Base-by-base conservation (phyloP, 805 yeast genomes). In the Vanderwaltozyma polyspora region DNA sequence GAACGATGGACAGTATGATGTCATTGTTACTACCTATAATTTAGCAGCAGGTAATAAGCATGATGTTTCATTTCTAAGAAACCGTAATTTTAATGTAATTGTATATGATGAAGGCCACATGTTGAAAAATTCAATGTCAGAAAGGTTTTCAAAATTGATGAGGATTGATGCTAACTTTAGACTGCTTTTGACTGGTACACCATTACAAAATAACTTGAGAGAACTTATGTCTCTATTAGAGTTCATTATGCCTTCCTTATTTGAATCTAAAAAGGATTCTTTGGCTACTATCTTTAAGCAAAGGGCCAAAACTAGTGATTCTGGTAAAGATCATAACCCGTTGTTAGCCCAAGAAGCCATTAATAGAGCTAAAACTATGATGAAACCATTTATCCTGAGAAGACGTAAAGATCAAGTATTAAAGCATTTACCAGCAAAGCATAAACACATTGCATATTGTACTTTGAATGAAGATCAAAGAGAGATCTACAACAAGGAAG, bases 81-180 rank as follows among this genome's bases (percentile, higher is more conserved):
- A 72, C 42, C 74, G 78, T 48, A 67, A 72, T 16, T 91, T 91
- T 58, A 85, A 91, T 55, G 83, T 80, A 44, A 75, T 94, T 40
- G 89, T 91, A 1, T 91, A 84, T 52, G 99, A 91, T 58, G 99
- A 91, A 64, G 99, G 99, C 2, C 99, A 91, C 58, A 78, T 91
- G 83, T 67, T 91, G 46, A 91, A 91, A 55, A 91, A 91, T 57
- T 81, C 94, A 3, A 67, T 71, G 40, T 74, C 91, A 21, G 97
- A 89, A 49, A 69, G 99, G 46, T 91, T 89, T 55, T 67, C 64
- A 40, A 89, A 86, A 58, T 66, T 91, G 41, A 87, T 89, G 94
- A 74, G 74, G 48, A 63, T 91, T 34, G 70, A 68, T 39, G 95
- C 91, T 1, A 69, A 72, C n/a, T 91, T 89, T 62, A 69, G 98